These are phyloP conservation scores for Neofusicoccum umdonicola DNA, from an alignment of 2,329 filamentous ascomycete species.

Conservation along the genomic window DNA sequence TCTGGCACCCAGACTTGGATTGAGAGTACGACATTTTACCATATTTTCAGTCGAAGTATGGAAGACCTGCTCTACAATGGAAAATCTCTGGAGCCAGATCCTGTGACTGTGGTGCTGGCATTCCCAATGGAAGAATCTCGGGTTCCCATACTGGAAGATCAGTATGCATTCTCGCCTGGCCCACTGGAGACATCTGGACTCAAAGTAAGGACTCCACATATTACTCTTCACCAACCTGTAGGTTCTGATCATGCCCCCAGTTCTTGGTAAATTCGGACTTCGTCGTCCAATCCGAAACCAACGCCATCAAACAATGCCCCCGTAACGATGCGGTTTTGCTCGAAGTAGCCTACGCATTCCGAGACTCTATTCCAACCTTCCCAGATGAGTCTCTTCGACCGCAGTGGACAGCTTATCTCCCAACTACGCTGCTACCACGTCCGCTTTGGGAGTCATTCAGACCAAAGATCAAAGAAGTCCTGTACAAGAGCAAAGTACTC, in stretches of 20 bases:
- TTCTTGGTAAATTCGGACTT: not conserved
- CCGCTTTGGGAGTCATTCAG: not conserved
- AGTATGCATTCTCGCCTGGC: conserved; percentile 48
- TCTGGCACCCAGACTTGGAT: too few relatives aligned
- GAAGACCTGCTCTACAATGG: conserved; percentile 22
- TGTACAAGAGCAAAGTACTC: not conserved
- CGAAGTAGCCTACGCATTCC: not conserved
- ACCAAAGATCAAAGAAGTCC: not conserved
- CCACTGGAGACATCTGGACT: conserved; percentile 45
- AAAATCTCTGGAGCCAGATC: too few relatives aligned
- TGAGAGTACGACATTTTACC: too few relatives aligned
- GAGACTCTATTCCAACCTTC: not conserved
- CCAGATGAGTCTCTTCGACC: not conserved
- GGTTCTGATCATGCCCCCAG: not conserved
- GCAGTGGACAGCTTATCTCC: not conserved
- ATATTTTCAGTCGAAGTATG: conserved; percentile 24
- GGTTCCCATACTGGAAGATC: conserved; percentile 37
- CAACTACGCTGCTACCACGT: not conserved
- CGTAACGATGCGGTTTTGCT: not conserved
- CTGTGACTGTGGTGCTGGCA: conserved; percentile 34
- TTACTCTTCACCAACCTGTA: too few relatives aligned
- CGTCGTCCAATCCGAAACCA: not conserved
- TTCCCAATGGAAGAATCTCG: conserved; percentile 41
- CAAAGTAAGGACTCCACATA: conserved; percentile 30
- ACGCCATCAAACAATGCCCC: not conserved